Percentiles rank a stretch among this genome's conserved stretches.
Conservation (phyloP, 257 asterid species). For the Fraxinus cuspidata region DNA sequence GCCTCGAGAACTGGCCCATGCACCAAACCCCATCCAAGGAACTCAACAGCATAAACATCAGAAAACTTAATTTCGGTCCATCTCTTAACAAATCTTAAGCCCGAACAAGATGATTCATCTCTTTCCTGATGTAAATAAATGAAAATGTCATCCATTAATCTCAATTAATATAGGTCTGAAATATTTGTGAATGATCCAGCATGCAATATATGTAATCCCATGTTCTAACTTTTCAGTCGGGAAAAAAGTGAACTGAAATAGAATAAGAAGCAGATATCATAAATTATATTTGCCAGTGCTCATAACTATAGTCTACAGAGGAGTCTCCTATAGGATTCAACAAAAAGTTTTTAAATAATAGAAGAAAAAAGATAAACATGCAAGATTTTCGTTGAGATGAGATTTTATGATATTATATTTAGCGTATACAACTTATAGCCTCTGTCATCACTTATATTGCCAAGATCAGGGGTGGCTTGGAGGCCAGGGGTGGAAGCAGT, state of each 20-base stretch:
- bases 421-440: background rate
- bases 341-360: background rate
- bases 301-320: background rate
- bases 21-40: slow-evolving; percentile 58
- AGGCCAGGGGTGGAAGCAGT: background rate
- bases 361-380: background rate
- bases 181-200: slow-evolving; percentile 8
- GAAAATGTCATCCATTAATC: slow-evolving; percentile 16
- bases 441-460: background rate
- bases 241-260: background rate
- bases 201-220: slow-evolving; percentile 2
- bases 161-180: slow-evolving; percentile 1
- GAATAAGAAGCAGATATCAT: background rate
- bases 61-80: slow-evolving; percentile 52
- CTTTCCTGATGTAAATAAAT: slow-evolving; percentile 42
- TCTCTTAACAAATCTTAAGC: slow-evolving; percentile 38
- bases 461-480: background rate
- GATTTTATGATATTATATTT: background rate
- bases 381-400: background rate
- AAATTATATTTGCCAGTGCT: background rate
- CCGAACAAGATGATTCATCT: slow-evolving; percentile 58
- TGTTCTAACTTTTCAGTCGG: background rate
- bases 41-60: slow-evolving; percentile 71
- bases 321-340: background rate
- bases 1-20: slow-evolving; percentile 46